These are phyloP conservation scores for Podaxis rugospora DNA, from an alignment of 768 basidiomycete genomes.

Conservation along the genomic window DNA sequence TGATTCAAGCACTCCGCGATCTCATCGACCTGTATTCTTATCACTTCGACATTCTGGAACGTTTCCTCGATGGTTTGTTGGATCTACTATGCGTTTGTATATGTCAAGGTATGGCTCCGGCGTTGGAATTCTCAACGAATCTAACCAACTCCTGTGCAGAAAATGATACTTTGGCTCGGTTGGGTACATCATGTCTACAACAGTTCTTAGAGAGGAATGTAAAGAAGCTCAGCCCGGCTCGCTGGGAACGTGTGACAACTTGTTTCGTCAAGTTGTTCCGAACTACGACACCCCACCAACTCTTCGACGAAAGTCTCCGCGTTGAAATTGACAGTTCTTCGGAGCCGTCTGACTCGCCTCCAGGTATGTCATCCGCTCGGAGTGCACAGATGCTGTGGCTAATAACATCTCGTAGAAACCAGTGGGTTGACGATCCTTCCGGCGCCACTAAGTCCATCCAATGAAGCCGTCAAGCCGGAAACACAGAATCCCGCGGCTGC, in stretches of 20 bases:
- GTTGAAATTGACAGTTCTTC: constrained; percentile 67
- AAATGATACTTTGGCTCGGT: constrained; percentile 95
- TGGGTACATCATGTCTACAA: constrained; percentile 96
- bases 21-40: constrained; percentile 94
- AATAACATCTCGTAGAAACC: constrained; percentile 39
- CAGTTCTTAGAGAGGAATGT: constrained; percentile 94
- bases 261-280: constrained; percentile 96
- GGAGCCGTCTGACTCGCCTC: constrained; percentile 46
- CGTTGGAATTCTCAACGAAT: neutral
- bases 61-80: constrained; percentile 88
- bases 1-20: constrained; percentile 96
- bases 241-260: constrained; percentile 89
- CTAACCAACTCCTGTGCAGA: constrained; percentile 44
- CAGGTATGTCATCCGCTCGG: constrained; percentile 18
- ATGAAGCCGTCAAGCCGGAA: constrained; percentile 45
- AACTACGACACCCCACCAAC: constrained; percentile 94
- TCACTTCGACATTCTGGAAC: constrained; percentile 88
- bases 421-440: constrained; percentile 72
- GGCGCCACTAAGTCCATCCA: constrained; percentile 81
- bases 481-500: constrained; percentile 56
- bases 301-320: constrained; percentile 92
- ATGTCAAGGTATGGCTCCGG: constrained; percentile 76
- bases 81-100: constrained; percentile 95
- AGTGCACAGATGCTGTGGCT: neutral
- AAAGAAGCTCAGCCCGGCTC: constrained; percentile 71